Percentiles rank a stretch among this genome's conserved stretches.
Evolutionary conservation across 345 rosid genomes (phyloP).

Genomic region (Bretschneidera sinensis): DNA sequence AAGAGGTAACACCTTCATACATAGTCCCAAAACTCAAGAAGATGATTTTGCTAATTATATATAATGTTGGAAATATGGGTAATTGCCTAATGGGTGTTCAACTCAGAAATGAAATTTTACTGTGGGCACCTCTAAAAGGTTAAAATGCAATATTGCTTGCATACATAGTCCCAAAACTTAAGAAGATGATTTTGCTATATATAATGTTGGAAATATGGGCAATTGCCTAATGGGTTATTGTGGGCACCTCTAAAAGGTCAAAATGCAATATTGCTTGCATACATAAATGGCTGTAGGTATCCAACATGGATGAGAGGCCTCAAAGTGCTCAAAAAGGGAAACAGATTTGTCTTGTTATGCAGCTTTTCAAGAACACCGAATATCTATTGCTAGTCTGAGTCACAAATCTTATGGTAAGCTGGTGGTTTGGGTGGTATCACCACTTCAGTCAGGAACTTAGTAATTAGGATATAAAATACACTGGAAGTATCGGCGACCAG

Average conservation of each 20-base stretch:
- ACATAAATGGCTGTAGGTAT: no score
- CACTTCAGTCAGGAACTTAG: neutral
- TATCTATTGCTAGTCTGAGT: neutral
- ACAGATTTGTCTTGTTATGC: neutral
- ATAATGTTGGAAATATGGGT: neutral
- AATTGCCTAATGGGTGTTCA: no score
- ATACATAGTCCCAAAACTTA: neutral
- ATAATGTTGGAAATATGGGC: neutral
- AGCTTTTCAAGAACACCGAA: neutral
- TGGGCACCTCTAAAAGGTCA: no score
- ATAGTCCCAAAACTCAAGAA: neutral
- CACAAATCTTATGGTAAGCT: neutral
- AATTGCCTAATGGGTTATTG: no score
- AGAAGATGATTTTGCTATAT: neutral
- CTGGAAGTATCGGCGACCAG: neutral
- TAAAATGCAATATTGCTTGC: no score
- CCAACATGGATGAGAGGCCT: no score
- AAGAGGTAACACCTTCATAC: slow-evolving; percentile 44
- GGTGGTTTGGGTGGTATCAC: neutral
- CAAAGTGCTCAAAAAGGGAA: neutral
- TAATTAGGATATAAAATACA: neutral
- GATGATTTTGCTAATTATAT: neutral
- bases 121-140: no score
- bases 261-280: no score
- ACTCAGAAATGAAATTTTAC: neutral